A percentile compares a stretch with the other conserved stretches of the same genome.
These are phyloP conservation scores for Neurospora sp. DNA, from an alignment of 2,329 filamentous ascomycete species.

Conservation along the genomic window DNA sequence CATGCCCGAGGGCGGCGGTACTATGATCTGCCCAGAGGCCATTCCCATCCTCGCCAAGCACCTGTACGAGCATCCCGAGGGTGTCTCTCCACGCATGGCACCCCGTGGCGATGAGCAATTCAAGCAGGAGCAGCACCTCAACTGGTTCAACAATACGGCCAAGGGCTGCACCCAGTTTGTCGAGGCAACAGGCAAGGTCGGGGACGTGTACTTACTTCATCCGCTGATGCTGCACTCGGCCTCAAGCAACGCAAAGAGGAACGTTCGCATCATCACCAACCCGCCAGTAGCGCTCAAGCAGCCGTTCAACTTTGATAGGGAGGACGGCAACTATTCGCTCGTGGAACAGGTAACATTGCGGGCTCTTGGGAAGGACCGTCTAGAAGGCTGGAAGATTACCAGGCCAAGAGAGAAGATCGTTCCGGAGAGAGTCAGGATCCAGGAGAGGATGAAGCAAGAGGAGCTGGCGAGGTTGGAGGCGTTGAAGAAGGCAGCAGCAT, in stretches of 20 bases:
- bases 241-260: constrained; percentile 32
- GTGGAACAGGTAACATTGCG: constrained; percentile 46
- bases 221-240: constrained; percentile 51
- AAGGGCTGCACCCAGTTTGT: constrained; percentile 36
- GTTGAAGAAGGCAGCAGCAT: constrained; percentile 10
- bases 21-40: constrained; percentile 51
- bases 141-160: constrained; percentile 34
- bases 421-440: constrained; percentile 36
- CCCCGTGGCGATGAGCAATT: constrained; percentile 42
- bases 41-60: constrained; percentile 48
- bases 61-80: constrained; percentile 52
- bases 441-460: constrained; percentile 40
- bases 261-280: constrained; percentile 44
- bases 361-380: constrained; percentile 34
- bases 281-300: constrained; percentile 41
- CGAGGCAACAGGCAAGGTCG: constrained; percentile 42
- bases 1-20: constrained; percentile 49
- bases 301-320: constrained; percentile 42
- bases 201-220: constrained; percentile 50
- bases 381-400: constrained; percentile 44
- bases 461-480: constrained; percentile 36
- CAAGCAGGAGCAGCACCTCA: constrained; percentile 29
- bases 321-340: constrained; percentile 38
- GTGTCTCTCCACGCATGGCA: constrained; percentile 56
- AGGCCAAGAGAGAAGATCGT: constrained; percentile 38